Evolutionary conservation across 1,139 yeast genomes (phyloP).

Genomic region (Saccharomyces hybrid): DNA sequence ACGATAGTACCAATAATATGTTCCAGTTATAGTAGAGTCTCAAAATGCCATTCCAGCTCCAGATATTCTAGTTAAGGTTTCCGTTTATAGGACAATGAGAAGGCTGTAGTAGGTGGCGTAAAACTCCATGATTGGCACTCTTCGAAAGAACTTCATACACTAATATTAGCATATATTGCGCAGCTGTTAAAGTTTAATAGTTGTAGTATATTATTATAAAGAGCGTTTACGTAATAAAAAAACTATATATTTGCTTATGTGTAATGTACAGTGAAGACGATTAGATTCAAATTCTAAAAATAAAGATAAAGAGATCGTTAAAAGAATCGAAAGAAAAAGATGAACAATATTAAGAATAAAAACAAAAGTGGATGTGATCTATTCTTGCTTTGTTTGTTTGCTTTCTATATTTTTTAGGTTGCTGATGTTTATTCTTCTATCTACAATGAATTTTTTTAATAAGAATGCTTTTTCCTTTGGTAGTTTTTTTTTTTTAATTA

Average conservation of each 20-base stretch:
- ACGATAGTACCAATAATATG: background rate
- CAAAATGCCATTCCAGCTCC: no score
- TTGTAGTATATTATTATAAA: background rate
- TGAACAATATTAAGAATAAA: background rate
- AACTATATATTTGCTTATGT: background rate
- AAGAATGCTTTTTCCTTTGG: background rate
- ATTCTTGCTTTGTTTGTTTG: background rate
- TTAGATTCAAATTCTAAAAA: background rate
- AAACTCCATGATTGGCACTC: background rate
- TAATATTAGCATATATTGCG: background rate
- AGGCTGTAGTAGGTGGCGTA: background rate
- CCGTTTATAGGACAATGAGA: background rate
- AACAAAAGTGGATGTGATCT: background rate
- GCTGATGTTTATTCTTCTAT: background rate
- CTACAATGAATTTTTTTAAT: background rate
- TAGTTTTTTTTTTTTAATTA: constrained; percentile 5
- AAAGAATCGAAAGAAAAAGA: background rate
- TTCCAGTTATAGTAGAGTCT: no score
- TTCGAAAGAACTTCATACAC: background rate
- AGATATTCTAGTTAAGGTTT: no score
- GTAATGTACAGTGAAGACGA: constrained; percentile 1
- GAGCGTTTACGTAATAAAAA: background rate
- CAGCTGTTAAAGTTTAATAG: background rate
- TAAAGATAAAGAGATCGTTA: background rate
- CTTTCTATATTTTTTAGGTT: constrained; percentile 1